Percentiles rank a stretch among this genome's conserved stretches.
These are phyloP conservation scores for Xylariaceae sp. DNA, from an alignment of 2,329 filamentous ascomycete genomes.

Conservation along the genomic window DNA sequence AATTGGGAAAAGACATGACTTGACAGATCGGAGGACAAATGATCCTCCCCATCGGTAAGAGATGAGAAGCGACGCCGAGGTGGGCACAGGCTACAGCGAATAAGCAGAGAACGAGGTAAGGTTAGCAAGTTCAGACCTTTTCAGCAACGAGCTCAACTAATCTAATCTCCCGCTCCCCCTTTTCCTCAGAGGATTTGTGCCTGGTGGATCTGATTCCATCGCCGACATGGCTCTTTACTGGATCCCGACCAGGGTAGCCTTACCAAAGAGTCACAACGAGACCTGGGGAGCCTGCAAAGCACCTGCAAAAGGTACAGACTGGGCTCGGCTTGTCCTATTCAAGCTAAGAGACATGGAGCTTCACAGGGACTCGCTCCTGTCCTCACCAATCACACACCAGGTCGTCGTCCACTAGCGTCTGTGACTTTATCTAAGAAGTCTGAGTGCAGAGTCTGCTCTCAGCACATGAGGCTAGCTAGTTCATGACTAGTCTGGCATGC, in stretches of 20 bases:
- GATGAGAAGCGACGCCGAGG: too few species aligned
- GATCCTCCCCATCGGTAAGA: too few species aligned
- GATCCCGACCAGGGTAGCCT: constrained; percentile 4
- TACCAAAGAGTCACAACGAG: constrained; percentile 8
- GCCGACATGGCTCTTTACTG: neutral
- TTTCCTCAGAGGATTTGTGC: constrained; percentile 8
- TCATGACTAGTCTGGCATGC: constrained; percentile 1
- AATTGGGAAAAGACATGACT: too few species aligned
- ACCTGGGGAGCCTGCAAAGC: neutral
- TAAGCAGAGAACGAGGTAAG: too few species aligned
- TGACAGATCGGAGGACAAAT: too few species aligned
- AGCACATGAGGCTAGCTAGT: neutral
- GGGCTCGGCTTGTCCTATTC: neutral
- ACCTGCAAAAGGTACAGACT: neutral
- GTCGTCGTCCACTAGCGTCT: constrained; percentile 1
- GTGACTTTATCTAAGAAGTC: too few species aligned
- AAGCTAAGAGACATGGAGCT: constrained; percentile 6
- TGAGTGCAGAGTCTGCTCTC: constrained; percentile 5
- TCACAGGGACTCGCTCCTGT: too few species aligned
- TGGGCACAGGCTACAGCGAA: neutral
- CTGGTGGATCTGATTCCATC: neutral
- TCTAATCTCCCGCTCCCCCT: constrained; percentile 16
- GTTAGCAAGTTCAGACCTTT: neutral
- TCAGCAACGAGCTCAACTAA: constrained; percentile 3
- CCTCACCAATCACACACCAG: constrained; percentile 9